Percentiles rank a stretch among this genome's conserved stretches.
phyloP scores from a whole-genome alignment of 2,329 filamentous ascomycete species.

The Diaporthe nobilis region DNA sequence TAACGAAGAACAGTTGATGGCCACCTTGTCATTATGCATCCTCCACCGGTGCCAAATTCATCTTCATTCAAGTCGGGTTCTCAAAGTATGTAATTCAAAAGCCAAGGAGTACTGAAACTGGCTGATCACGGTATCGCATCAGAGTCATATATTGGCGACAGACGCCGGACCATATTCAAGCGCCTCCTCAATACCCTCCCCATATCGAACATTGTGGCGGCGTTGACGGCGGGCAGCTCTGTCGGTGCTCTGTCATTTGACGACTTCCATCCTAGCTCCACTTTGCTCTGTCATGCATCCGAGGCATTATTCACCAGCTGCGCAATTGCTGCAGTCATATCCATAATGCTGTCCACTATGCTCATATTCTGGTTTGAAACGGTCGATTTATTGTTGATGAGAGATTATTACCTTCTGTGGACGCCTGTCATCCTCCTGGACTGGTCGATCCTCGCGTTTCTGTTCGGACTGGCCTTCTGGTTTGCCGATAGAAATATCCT shows the following conservation, averaged over 20 bases:
- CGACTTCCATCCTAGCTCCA: not conserved
- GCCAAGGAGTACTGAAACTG: not conserved
- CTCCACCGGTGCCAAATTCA: too few species aligned
- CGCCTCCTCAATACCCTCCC: not conserved
- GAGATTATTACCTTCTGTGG: not conserved
- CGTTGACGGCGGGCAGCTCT: not conserved
- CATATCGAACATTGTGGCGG: not conserved
- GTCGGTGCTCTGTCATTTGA: not conserved
- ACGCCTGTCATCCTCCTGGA: not conserved
- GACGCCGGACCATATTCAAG: not conserved
- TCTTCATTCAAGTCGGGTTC: not conserved
- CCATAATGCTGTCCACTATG: not conserved
- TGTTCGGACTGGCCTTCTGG: not conserved
- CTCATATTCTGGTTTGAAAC: not conserved
- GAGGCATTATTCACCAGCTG: not conserved
- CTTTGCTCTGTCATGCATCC: not conserved
- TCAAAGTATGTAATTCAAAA: not conserved
- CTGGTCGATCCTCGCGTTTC: not conserved
- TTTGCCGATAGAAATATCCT: not conserved
- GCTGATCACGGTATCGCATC: not conserved
- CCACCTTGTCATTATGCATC: not conserved
- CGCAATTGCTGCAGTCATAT: not conserved
- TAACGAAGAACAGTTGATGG: not conserved
- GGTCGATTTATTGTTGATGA: not conserved
- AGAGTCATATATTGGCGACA: not conserved